These are phyloP conservation scores for Achlya hypogyna DNA, from an alignment of 352 stramenopile species.

Conservation along the genomic window DNA sequence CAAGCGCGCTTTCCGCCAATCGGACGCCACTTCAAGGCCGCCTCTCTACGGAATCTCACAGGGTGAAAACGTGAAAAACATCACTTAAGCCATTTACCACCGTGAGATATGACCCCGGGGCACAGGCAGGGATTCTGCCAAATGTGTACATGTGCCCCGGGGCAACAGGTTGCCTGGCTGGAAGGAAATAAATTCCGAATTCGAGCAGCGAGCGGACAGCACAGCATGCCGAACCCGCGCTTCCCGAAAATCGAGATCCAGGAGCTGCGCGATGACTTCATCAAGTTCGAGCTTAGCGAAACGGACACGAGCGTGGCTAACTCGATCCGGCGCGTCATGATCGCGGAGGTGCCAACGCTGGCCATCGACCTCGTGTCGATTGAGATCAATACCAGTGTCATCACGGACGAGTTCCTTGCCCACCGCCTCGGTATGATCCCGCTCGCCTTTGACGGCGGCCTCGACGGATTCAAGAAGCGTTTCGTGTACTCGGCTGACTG, in stretches of 20 bases:
- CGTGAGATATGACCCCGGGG: neutral
- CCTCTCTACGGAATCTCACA: neutral
- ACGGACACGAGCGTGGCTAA: slow-evolving; percentile 96
- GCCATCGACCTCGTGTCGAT: slow-evolving; percentile 98
- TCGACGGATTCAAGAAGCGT: slow-evolving; percentile 84
- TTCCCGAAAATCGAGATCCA: slow-evolving; percentile 93
- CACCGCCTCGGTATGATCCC: slow-evolving; percentile 97
- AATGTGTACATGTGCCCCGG: neutral
- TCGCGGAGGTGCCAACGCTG: slow-evolving; percentile 95
- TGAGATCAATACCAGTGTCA: slow-evolving; percentile 94
- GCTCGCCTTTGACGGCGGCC: slow-evolving; percentile 77
- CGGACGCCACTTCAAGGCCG: neutral
- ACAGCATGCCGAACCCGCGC: slow-evolving; percentile 69
- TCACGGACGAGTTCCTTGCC: slow-evolving; percentile 98
- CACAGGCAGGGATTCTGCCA: too few species aligned
- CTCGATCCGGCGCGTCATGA: slow-evolving; percentile 95
- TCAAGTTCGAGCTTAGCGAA: slow-evolving; percentile 96
- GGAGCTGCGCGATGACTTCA: slow-evolving; percentile 91
- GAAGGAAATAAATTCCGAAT: neutral
- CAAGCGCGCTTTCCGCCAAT: too few species aligned
- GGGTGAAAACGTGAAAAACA: too few species aligned
- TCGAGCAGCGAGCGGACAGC: slow-evolving; percentile 3
- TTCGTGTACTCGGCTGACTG: slow-evolving; percentile 86
- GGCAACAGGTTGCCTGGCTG: neutral
- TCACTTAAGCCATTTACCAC: too few species aligned